These are phyloP conservation scores for Gentiana macrophylla DNA, from an alignment of 257 asterid genomes.

Conservation along the genomic window DNA sequence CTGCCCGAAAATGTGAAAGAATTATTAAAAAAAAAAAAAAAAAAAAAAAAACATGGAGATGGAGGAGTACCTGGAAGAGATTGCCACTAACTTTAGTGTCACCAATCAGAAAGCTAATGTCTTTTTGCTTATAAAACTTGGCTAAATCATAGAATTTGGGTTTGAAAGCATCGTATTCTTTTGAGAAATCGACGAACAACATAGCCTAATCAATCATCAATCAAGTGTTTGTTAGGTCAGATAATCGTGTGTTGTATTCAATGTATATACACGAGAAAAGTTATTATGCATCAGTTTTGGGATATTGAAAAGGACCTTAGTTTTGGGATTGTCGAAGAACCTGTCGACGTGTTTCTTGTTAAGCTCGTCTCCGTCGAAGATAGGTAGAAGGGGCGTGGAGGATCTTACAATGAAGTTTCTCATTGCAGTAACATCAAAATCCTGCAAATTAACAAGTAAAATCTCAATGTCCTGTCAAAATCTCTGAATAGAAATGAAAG, in stretches of 20 bases:
- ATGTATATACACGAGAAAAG: not conserved
- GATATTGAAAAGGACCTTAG: conserved; percentile 37
- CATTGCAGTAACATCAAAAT: conserved; percentile 42
- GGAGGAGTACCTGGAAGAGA: conserved; percentile 25
- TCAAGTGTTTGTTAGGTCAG: no score
- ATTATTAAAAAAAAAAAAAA: no score
- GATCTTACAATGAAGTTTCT: conserved; percentile 50
- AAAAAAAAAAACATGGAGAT: no score
- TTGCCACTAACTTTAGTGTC: conserved; percentile 39
- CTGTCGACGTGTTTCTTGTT: conserved; percentile 38
- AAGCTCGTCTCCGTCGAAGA: conserved; percentile 39
- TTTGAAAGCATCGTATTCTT: conserved; percentile 42
- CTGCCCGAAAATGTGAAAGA: no score
- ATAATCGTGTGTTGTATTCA: no score
- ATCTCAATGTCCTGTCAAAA: no score
- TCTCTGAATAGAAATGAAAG: not conserved
- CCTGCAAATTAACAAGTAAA: conserved; percentile 25
- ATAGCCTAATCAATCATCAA: conserved; percentile 32
- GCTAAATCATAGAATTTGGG: conserved; percentile 52
- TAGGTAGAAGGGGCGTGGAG: conserved; percentile 39
- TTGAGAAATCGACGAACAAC: conserved; percentile 56
- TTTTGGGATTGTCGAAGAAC: conserved; percentile 32
- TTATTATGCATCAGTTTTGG: conserved; percentile 36
- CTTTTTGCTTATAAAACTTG: conserved; percentile 42
- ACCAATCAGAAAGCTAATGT: conserved; percentile 54